Conservation (phyloP, 441 rosid species). For the Populus trichocarpa region DNA sequence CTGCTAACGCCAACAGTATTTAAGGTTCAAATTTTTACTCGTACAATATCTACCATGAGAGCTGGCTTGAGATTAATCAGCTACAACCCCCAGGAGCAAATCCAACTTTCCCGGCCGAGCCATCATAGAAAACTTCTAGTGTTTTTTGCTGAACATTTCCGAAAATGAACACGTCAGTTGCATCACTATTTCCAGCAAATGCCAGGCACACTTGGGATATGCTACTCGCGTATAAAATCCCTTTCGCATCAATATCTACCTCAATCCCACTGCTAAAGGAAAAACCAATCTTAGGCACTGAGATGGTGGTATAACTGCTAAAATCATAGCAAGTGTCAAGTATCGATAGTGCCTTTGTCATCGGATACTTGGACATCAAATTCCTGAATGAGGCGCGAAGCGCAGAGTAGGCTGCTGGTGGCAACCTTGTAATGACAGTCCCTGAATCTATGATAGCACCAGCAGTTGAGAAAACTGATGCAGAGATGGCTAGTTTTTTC, state of each 20-base stretch:
- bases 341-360: conserved; percentile 41
- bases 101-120: conserved; percentile 52
- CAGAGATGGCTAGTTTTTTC: conserved; percentile 35
- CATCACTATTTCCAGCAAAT: conserved; percentile 57
- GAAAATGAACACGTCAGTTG: conserved; percentile 40
- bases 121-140: conserved; percentile 68
- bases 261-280: conserved; percentile 42
- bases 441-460: conserved; percentile 1
- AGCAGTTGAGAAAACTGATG: conserved; percentile 42
- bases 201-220: conserved; percentile 69
- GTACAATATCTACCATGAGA: background rate
- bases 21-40: background rate
- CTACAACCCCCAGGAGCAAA: conserved; percentile 66
- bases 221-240: conserved; percentile 33
- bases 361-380: conserved; percentile 54
- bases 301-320: conserved; percentile 24
- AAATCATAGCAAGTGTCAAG: conserved; percentile 81
- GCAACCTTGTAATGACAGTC: too few species aligned
- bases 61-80: conserved; percentile 2
- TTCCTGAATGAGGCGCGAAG: conserved; percentile 38
- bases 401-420: conserved; percentile 31
- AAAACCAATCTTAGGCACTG: conserved; percentile 48
- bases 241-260: conserved; percentile 38
- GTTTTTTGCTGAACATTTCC: conserved; percentile 81
- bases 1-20: too few species aligned